These are phyloP conservation scores for Colletotrichum caudatum DNA, from an alignment of 2,329 filamentous ascomycete species.

Conservation along the genomic window DNA sequence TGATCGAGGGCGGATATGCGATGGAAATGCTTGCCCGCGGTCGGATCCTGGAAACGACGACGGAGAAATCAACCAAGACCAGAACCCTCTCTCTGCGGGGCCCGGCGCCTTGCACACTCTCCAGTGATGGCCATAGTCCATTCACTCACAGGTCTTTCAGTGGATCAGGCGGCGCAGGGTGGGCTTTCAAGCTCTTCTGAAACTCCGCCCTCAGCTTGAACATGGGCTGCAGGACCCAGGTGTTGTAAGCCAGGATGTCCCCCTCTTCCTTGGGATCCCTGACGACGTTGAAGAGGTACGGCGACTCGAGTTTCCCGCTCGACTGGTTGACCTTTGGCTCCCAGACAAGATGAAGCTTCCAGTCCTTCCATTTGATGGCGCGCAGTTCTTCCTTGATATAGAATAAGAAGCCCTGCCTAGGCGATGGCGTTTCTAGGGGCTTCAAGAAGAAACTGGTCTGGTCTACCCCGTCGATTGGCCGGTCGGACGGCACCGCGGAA, in stretches of 20 bases:
- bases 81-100: too few relatives aligned
- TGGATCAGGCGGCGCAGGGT: conserved; percentile 50
- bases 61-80: too few relatives aligned
- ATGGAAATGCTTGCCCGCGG: too few relatives aligned
- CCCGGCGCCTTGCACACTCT: too few relatives aligned
- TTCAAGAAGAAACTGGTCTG: conserved; percentile 47
- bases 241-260: conserved; percentile 48
- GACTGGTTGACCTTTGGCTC: conserved; percentile 53
- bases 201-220: conserved; percentile 46
- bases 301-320: conserved; percentile 48
- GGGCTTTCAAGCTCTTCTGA: conserved; percentile 46
- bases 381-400: conserved; percentile 53
- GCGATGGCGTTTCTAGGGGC: conserved; percentile 35
- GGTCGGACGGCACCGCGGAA: conserved; percentile 43
- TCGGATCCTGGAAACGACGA: too few relatives aligned
- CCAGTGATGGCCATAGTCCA: too few relatives aligned
- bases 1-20: too few relatives aligned
- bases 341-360: conserved; percentile 52
- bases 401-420: conserved; percentile 48
- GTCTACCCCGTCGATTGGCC: conserved; percentile 50
- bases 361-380: conserved; percentile 52
- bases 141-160: conserved; percentile 44
- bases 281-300: conserved; percentile 50
- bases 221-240: conserved; percentile 51
- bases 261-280: conserved; percentile 52